Percentiles rank a stretch among this genome's conserved stretches.
phyloP scores from a whole-genome alignment of 257 asterid species.

The Scutellaria galericulata region DNA sequence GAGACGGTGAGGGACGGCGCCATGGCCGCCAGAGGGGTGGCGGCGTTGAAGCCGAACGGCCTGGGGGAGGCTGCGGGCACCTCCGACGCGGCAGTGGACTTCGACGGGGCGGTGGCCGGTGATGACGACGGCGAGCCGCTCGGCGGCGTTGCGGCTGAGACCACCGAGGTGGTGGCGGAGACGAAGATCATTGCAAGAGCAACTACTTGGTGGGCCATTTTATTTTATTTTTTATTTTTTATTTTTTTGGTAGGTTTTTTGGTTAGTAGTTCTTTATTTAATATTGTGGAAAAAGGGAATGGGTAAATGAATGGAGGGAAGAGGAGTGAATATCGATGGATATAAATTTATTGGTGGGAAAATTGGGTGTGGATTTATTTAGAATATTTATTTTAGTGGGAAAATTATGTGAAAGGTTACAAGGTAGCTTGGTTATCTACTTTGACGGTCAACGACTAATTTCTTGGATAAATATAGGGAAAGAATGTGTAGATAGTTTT shows the following conservation, averaged over 20 bases:
- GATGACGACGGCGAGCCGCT: slow-evolving; percentile 44
- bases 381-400: not conserved
- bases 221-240: not conserved
- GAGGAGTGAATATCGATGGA: slow-evolving; percentile 7
- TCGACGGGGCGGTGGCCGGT: slow-evolving; percentile 34
- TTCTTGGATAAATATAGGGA: slow-evolving; percentile 14
- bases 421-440: slow-evolving; percentile 5
- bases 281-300: slow-evolving; percentile 43
- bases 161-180: slow-evolving; percentile 53
- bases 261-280: slow-evolving; percentile 38
- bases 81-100: slow-evolving; percentile 14
- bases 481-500: not conserved
- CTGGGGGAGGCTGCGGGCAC: slow-evolving; percentile 24
- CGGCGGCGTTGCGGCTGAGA: slow-evolving; percentile 50
- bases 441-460: slow-evolving; percentile 25
- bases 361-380: slow-evolving; percentile 8
- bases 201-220: slow-evolving; percentile 60
- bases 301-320: slow-evolving; percentile 25
- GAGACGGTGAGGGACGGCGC: slow-evolving; percentile 14
- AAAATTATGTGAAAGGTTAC: not conserved
- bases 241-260: not conserved
- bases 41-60: not conserved
- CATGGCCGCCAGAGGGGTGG: slow-evolving; percentile 11
- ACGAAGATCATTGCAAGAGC: slow-evolving; percentile 51
- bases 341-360: slow-evolving; percentile 1